These are phyloP conservation scores for Cryptococcus depauperatus DNA, from an alignment of 1,284 basidiomycete genomes.

Conservation along the genomic window DNA sequence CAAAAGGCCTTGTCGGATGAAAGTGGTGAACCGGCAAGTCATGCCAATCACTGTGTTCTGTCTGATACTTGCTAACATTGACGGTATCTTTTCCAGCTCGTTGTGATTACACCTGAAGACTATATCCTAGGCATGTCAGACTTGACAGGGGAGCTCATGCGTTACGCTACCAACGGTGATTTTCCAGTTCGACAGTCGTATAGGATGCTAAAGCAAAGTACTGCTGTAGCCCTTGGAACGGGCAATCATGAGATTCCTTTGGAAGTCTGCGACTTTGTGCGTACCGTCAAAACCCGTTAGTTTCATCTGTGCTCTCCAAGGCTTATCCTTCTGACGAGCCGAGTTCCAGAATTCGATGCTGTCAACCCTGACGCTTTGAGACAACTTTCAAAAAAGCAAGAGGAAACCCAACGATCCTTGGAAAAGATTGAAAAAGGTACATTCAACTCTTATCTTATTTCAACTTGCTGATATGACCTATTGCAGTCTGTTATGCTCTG, in stretches of 20 bases:
- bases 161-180: conserved; percentile 65
- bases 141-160: conserved; percentile 92
- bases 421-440: conserved; percentile 90
- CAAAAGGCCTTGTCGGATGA: conserved; percentile 57
- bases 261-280: conserved; percentile 66
- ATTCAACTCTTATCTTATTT: too few relatives aligned
- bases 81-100: conserved; percentile 18
- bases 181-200: not conserved
- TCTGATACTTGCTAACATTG: not conserved
- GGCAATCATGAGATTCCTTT: conserved; percentile 63
- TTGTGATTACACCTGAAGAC: conserved; percentile 70
- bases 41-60: too few relatives aligned
- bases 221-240: conserved; percentile 49
- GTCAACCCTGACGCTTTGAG: conserved; percentile 25
- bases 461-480: too few relatives aligned
- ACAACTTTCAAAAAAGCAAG: conserved; percentile 76
- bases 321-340: not conserved
- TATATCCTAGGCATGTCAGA: conserved; percentile 90
- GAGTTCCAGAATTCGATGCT: conserved; percentile 29
- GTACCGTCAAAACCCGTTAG: conserved; percentile 65
- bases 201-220: not conserved
- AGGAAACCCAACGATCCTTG: conserved; percentile 72
- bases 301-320: not conserved
- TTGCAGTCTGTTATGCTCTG: conserved; percentile 43
- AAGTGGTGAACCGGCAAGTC: conserved; percentile 55